phyloP scores from a whole-genome alignment of 2,329 filamentous ascomycete species.

The Colletotrichum tropicale region DNA sequence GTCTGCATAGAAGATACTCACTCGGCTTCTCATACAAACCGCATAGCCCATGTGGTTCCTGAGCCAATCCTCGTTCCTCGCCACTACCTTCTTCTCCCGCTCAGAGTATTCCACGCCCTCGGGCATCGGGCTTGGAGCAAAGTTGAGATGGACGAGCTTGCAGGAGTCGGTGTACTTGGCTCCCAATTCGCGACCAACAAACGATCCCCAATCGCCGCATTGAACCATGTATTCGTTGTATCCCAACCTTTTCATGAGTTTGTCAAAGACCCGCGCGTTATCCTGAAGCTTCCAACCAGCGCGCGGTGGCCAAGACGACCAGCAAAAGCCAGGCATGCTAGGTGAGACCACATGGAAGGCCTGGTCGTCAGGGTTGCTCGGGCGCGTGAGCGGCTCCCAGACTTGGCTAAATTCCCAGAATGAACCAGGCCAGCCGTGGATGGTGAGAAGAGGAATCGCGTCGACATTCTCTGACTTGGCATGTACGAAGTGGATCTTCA shows the following conservation, averaged over 20 bases:
- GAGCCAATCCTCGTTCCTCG: slow-evolving; percentile 34
- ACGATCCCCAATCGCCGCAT: slow-evolving; percentile 45
- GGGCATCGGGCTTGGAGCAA: slow-evolving; percentile 39
- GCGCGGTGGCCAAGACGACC: slow-evolving; percentile 32
- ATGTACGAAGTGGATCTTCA: slow-evolving; percentile 29
- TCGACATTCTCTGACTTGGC: slow-evolving; percentile 14
- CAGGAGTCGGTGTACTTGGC: slow-evolving; percentile 35
- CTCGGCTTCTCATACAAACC: slow-evolving; percentile 41
- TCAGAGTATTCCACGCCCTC: slow-evolving; percentile 31
- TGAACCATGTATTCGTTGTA: slow-evolving; percentile 42
- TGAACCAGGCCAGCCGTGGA: slow-evolving; percentile 49
- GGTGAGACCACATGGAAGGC: slow-evolving; percentile 42
- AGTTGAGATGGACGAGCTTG: slow-evolving; percentile 42
- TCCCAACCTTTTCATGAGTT: slow-evolving; percentile 41
- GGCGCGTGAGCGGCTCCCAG: slow-evolving; percentile 35
- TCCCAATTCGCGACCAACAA: slow-evolving; percentile 41
- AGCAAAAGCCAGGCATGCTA: slow-evolving; percentile 42
- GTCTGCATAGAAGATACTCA: not conserved
- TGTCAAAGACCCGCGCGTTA: slow-evolving; percentile 39
- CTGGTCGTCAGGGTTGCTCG: not conserved
- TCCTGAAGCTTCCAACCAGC: slow-evolving; percentile 38
- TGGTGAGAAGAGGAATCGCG: slow-evolving; percentile 43
- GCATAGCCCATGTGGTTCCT: slow-evolving; percentile 45
- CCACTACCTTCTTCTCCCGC: slow-evolving; percentile 32
- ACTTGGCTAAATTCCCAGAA: slow-evolving; percentile 48